Base-by-base conservation (phyloP, 495 filamentous ascomycete species). In the Penicillium herquei region DNA sequence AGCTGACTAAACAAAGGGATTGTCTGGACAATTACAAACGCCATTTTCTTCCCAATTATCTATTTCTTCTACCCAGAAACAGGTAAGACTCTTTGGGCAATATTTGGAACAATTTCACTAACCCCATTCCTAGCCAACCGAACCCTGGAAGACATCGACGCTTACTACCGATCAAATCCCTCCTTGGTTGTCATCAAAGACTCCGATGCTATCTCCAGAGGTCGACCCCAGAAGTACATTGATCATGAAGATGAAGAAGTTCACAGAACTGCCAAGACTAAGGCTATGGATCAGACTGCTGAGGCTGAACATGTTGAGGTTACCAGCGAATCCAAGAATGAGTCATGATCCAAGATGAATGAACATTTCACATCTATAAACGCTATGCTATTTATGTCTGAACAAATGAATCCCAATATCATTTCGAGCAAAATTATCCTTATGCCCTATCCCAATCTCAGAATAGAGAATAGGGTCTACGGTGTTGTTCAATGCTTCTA, bases 61-160 rank as follows among this genome's bases (percentile, higher is more conserved):
- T 87, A 82, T 58, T 78, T 86, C 56, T 78, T 86, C 46, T 86
- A 83, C 56, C 84, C 82, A 1, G 84, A 87, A 61, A 85, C 84
- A 26, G 73, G 67, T 71, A 16, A 12, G 62, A 59, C 18, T 39
- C 6, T 6, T 21, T 26, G 16, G 8, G 16, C 10, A n/a, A 1
- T 33, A 1, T 44, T n/a, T 16, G 1, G 9, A 30, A 8, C 31
- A 33, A 33, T 14, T n/a, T 49, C 33, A 51, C 63, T 72, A 56
- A 66, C 53, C 51, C 7, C 31, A 18, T 43, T 31, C 49, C 53
- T 61, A 59, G 68, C 73, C 33, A 78, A 78, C 58, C 70, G 77
- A 6, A 72, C 64, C 35, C 63, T 81, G 0, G 77, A 79, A 46
- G 76, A 79, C 50, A 49, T 79, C 1, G 76, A 80, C 49, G 65